phyloP scores from a whole-genome alignment of 495 filamentous ascomycete genomes.

The Sporormia fimetaria region DNA sequence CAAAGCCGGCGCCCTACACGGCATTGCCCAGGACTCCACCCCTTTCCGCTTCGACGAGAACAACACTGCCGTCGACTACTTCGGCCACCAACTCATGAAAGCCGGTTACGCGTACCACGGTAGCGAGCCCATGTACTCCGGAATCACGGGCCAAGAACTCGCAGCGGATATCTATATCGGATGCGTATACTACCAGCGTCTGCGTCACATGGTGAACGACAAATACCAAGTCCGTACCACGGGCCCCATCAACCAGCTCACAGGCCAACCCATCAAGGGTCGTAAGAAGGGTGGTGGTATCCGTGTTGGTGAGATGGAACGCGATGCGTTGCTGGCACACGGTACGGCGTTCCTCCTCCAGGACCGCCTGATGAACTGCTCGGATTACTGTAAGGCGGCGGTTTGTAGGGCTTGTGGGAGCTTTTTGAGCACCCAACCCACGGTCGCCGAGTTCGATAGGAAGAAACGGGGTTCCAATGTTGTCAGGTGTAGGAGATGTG shows the following conservation, averaged over 20 bases:
- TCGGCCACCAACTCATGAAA: slow-evolving; percentile 84
- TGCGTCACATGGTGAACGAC: slow-evolving; percentile 99
- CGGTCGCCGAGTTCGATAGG: slow-evolving; percentile 44
- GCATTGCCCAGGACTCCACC: slow-evolving; percentile 85
- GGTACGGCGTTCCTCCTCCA: slow-evolving; percentile 90
- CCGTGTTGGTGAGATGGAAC: slow-evolving; percentile 97
- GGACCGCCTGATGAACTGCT: slow-evolving; percentile 92
- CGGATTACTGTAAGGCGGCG: slow-evolving; percentile 77
- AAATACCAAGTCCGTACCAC: slow-evolving; percentile 98
- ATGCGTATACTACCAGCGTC: slow-evolving; percentile 92
- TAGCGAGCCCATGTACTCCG: slow-evolving; percentile 95
- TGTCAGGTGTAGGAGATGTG: slow-evolving; percentile 78
- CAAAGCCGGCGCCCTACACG: slow-evolving; percentile 87
- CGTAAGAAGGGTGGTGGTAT: slow-evolving; percentile 94
- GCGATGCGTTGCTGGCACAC: slow-evolving; percentile 87
- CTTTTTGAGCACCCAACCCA: slow-evolving; percentile 73
- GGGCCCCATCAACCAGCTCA: slow-evolving; percentile 74
- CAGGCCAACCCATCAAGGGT: slow-evolving; percentile 94
- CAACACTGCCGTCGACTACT: slow-evolving; percentile 85
- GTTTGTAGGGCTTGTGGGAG: slow-evolving; percentile 79
- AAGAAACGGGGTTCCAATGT: slow-evolving; percentile 46
- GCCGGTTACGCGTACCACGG: slow-evolving; percentile 97
- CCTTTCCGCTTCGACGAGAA: slow-evolving; percentile 91
- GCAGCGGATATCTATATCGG: slow-evolving; percentile 93
- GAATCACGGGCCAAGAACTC: slow-evolving; percentile 90